Evolutionary conservation across 2,329 filamentous ascomycete species (phyloP).

Genomic region (Claviceps paspali): DNA sequence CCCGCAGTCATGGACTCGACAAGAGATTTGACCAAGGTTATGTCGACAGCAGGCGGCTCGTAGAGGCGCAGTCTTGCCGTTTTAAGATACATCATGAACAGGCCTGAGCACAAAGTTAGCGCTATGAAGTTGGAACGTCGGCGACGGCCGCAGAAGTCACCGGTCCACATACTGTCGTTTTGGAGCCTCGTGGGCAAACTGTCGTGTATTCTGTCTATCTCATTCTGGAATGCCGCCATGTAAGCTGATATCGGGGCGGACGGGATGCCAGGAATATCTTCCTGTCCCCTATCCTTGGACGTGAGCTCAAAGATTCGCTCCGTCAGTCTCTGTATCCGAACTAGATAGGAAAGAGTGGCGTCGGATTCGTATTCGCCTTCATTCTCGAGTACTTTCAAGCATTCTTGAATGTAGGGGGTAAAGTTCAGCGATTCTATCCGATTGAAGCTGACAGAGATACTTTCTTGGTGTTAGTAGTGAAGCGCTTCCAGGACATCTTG

Average conservation of each 20-base stretch:
- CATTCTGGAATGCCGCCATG: slow-evolving; percentile 28
- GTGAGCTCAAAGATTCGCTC: slow-evolving; percentile 32
- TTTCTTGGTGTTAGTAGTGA: slow-evolving; percentile 8
- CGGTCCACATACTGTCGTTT: slow-evolving; percentile 22
- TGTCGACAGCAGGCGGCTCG: slow-evolving; percentile 30
- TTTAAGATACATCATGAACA: slow-evolving; percentile 17
- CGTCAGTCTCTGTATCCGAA: slow-evolving; percentile 33
- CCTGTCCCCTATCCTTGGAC: slow-evolving; percentile 18
- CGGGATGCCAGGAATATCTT: slow-evolving; percentile 19
- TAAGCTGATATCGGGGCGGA: slow-evolving; percentile 29
- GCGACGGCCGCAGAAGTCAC: background rate
- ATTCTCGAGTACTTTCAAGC: slow-evolving; percentile 28
- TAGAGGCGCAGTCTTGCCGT: slow-evolving; percentile 28
- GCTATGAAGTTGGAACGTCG: background rate
- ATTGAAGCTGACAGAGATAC: slow-evolving; percentile 26
- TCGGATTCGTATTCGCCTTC: slow-evolving; percentile 32
- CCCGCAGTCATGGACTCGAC: slow-evolving; percentile 26
- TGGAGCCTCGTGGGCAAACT: slow-evolving; percentile 20
- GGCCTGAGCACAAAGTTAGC: background rate
- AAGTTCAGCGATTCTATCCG: slow-evolving; percentile 34
- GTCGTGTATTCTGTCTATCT: slow-evolving; percentile 26
- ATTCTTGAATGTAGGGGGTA: slow-evolving; percentile 35
- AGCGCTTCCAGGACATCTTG: too few relatives aligned
- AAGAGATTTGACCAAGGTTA: slow-evolving; percentile 23
- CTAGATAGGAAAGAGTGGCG: slow-evolving; percentile 26